A percentile compares a stretch with the other conserved stretches of the same genome.
phyloP scores from a whole-genome alignment of 345 rosid species.

The Populus tremula region DNA sequence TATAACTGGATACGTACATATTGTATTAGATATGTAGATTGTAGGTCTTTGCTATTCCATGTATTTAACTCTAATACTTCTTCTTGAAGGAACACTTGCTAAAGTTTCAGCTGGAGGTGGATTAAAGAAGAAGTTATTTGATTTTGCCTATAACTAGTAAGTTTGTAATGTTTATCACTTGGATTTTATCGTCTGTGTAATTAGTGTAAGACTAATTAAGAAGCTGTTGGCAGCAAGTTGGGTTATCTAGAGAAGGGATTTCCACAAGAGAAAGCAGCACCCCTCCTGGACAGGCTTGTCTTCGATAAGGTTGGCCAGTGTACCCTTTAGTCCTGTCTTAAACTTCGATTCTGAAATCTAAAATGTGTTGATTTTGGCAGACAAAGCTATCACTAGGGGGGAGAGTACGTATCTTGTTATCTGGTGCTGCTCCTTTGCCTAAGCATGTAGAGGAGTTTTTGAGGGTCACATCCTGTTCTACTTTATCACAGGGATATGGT shows the following conservation, averaged over 20 bases:
- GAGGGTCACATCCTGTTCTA: conserved; percentile 74
- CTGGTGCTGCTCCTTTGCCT: conserved; percentile 96
- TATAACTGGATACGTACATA: not conserved
- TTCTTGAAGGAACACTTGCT: conserved; percentile 56
- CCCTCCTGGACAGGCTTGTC: conserved; percentile 70
- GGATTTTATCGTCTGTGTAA: conserved; percentile 1
- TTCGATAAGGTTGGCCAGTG: conserved; percentile 62
- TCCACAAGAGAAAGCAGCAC: conserved; percentile 83
- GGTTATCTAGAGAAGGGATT: conserved; percentile 64
- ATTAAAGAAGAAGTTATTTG: conserved; percentile 60
- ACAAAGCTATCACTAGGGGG: conserved; percentile 81
- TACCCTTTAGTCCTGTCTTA: not conserved
- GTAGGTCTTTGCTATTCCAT: not conserved
- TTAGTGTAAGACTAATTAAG: conserved; percentile 11
- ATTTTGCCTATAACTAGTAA: conserved; percentile 79
- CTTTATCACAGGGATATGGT: conserved; percentile 94
- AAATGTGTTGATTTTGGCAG: conserved; percentile 33
- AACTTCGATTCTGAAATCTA: not conserved
- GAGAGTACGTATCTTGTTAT: conserved; percentile 61
- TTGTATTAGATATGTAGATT: not conserved
- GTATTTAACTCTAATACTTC: conserved; percentile 9
- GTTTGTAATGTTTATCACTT: conserved; percentile 24
- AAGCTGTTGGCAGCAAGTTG: conserved; percentile 59
- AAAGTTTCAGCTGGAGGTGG: conserved; percentile 68
- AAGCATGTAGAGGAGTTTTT: conserved; percentile 86